Percentiles rank a stretch among this genome's conserved stretches.
phyloP scores from a whole-genome alignment of 345 rosid species.

The Rhodamnia rubescens region DNA sequence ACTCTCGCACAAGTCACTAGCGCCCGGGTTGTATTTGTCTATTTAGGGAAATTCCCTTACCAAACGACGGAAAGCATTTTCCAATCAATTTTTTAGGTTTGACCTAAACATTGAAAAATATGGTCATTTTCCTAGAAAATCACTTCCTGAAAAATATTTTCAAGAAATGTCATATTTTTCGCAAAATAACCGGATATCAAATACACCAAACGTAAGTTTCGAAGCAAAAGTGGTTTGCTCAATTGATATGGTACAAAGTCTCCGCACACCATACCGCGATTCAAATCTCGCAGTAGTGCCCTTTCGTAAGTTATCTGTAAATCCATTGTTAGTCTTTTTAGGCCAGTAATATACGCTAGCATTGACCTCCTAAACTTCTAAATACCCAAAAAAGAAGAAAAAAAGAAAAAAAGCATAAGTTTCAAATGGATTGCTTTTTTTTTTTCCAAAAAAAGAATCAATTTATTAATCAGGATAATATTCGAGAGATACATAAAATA shows the following conservation, averaged over 20 bases:
- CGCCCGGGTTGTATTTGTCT: background rate
- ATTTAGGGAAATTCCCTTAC: background rate
- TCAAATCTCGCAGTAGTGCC: background rate
- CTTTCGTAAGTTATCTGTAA: no score
- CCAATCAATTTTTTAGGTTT: background rate
- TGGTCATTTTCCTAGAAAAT: background rate
- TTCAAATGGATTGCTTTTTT: background rate
- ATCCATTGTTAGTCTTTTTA: no score
- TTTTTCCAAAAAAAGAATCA: no score
- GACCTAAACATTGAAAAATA: background rate
- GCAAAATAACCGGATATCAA: background rate
- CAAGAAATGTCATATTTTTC: background rate
- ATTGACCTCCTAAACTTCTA: background rate
- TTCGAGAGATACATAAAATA: no score
- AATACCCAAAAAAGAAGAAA: background rate
- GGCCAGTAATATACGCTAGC: background rate
- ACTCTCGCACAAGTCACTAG: accelerated
- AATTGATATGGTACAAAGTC: background rate
- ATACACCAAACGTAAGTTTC: background rate
- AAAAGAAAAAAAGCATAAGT: background rate
- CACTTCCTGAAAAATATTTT: background rate
- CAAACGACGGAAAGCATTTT: background rate
- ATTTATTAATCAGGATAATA: no score
- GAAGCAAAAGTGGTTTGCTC: background rate
- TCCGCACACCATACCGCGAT: background rate